These are phyloP conservation scores for Xylariaceae sp. DNA, from an alignment of 2,329 filamentous ascomycete species.

Conservation along the genomic window DNA sequence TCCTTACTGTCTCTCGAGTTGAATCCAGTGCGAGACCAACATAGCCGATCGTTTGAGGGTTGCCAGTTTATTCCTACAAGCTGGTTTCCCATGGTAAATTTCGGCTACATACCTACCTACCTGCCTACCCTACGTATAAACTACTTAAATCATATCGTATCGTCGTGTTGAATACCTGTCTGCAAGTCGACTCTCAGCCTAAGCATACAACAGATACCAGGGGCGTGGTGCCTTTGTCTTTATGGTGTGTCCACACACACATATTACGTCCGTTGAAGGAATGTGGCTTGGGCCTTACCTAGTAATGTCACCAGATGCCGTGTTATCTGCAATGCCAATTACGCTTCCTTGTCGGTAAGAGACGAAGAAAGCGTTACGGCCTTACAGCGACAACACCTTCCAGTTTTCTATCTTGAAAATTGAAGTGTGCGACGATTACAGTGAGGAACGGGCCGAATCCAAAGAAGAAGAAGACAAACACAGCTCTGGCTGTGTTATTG, in stretches of 20 bases:
- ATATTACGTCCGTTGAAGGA: neutral
- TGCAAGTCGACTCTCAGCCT: neutral
- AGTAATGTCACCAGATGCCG: too few relatives aligned
- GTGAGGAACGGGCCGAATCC: too few relatives aligned
- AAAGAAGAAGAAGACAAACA: too few relatives aligned
- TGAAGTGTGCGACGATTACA: too few relatives aligned
- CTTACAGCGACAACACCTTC: too few relatives aligned
- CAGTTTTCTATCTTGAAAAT: too few relatives aligned
- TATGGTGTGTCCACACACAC: neutral
- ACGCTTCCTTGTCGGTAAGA: too few relatives aligned
- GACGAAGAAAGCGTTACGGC: too few relatives aligned
- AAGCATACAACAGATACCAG: neutral
- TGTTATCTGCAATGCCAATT: too few relatives aligned
- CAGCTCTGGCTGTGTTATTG: too few relatives aligned
- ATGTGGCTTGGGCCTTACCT: neutral
- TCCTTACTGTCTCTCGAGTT: slow-evolving; percentile 26
- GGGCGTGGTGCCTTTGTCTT: too few relatives aligned
- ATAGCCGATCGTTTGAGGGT: slow-evolving; percentile 35
- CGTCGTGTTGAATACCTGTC: neutral
- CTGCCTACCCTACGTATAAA: neutral
- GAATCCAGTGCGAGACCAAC: slow-evolving; percentile 32
- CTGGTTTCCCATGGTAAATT: slow-evolving; percentile 34
- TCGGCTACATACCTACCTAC: slow-evolving; percentile 28
- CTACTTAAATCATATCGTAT: neutral
- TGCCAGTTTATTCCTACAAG: slow-evolving; percentile 25